Conservation (phyloP, 352 stramenopile genomes). For the Phytophthora europaea region DNA sequence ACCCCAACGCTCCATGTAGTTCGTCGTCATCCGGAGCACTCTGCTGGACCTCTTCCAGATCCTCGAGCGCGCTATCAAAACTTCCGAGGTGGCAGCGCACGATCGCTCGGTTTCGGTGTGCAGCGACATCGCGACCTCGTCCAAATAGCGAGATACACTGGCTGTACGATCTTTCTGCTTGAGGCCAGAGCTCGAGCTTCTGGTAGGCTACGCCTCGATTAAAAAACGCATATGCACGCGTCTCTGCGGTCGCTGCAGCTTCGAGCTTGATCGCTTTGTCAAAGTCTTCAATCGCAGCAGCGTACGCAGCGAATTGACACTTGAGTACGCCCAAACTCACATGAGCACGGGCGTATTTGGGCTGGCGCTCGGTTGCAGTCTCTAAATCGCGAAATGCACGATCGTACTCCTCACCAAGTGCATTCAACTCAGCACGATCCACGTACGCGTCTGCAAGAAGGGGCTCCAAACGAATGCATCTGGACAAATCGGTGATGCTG, state of each 20-base stretch:
- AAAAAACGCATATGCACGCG: conserved; percentile 48
- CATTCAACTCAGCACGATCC: conserved; percentile 75
- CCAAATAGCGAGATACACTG: conserved; percentile 56
- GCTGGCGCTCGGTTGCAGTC: conserved; percentile 60
- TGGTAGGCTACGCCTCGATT: conserved; percentile 83
- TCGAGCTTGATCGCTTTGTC: conserved; percentile 70
- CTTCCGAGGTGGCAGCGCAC: conserved; percentile 60
- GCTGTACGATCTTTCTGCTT: conserved; percentile 74
- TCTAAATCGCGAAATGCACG: conserved; percentile 72
- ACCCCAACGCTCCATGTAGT: conserved; percentile 69
- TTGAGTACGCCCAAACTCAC: conserved; percentile 82
- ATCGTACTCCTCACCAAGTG: conserved; percentile 68
- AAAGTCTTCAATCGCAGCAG: conserved; percentile 74
- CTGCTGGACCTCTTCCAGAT: conserved; percentile 77
- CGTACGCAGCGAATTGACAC: conserved; percentile 74
- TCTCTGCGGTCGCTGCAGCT: conserved; percentile 34
- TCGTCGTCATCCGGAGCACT: conserved; percentile 78
- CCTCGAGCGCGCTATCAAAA: conserved; percentile 66
- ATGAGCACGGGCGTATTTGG: conserved; percentile 58
- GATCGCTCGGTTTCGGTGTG: conserved; percentile 76
- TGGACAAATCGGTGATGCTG: conserved; percentile 70
- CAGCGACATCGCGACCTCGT: conserved; percentile 53
- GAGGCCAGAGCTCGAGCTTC: conserved; percentile 68
- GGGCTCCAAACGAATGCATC: conserved; percentile 69
- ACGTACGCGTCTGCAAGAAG: conserved; percentile 68